Percentiles rank a stretch among this genome's conserved stretches.
Conservation (phyloP, 148 eudicot genomes). For the Amaranthus cruentus region DNA sequence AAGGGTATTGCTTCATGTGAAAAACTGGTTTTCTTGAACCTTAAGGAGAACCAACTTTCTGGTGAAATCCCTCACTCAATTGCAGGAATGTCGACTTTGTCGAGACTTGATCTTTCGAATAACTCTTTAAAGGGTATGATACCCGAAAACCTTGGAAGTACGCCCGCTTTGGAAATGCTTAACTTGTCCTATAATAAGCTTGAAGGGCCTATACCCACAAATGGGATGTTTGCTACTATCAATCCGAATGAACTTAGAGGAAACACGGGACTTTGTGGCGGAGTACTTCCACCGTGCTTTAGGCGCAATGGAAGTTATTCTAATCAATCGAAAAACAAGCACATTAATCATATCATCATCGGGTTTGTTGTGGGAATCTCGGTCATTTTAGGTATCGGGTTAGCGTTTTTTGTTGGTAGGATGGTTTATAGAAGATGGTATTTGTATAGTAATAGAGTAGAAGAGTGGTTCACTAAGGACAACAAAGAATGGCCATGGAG, state of each 20-base stretch:
- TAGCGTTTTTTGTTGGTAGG: constrained; percentile 36
- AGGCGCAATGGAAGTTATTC: constrained; percentile 22
- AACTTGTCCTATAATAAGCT: constrained; percentile 76
- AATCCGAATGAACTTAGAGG: constrained; percentile 78
- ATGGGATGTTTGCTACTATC: constrained; percentile 56
- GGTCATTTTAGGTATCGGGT: constrained; percentile 33
- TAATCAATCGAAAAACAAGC: constrained; percentile 23
- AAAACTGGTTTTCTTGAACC: constrained; percentile 59
- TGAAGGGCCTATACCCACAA: constrained; percentile 66
- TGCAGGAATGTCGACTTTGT: constrained; percentile 63
- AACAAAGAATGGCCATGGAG: constrained; percentile 88
- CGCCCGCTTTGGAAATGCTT: constrained; percentile 70
- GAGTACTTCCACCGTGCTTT: constrained; percentile 65
- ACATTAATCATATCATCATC: constrained; percentile 38
- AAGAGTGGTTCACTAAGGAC: constrained; percentile 47
- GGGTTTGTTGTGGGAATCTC: constrained; percentile 60
- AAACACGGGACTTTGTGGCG: constrained; percentile 73
- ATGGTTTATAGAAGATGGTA: constrained; percentile 58
- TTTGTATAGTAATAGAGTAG: constrained; percentile 48
- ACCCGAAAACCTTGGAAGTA: constrained; percentile 66
- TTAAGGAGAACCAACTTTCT: constrained; percentile 48
- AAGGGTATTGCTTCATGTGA: constrained; percentile 72
- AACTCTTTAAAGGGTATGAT: constrained; percentile 67
- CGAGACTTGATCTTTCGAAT: constrained; percentile 73
- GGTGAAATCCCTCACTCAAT: constrained; percentile 60